These are phyloP conservation scores for Ceratocystis lukuohia DNA, from an alignment of 2,329 filamentous ascomycete genomes.

Conservation along the genomic window DNA sequence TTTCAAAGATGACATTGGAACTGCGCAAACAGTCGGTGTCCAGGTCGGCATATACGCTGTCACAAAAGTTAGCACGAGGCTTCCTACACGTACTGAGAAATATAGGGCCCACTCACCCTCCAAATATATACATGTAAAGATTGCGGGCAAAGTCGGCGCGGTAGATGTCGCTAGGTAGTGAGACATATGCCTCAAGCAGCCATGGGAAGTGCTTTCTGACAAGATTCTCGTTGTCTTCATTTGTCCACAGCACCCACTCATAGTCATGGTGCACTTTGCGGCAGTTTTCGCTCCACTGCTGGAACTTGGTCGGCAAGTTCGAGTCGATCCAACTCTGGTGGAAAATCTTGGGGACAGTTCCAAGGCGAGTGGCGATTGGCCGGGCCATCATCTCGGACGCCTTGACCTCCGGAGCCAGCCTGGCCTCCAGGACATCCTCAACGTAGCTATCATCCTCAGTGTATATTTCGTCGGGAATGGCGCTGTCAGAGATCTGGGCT, in stretches of 20 bases:
- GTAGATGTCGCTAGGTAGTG: slow-evolving; percentile 26
- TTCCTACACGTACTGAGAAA: background rate
- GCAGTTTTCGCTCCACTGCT: slow-evolving; percentile 26
- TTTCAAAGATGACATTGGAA: slow-evolving; percentile 22
- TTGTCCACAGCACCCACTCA: slow-evolving; percentile 29
- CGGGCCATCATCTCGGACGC: slow-evolving; percentile 15
- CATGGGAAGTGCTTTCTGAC: slow-evolving; percentile 26
- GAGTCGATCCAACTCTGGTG: slow-evolving; percentile 25
- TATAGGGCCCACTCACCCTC: slow-evolving; percentile 23
- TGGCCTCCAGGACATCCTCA: background rate
- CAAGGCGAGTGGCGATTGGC: slow-evolving; percentile 15
- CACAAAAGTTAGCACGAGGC: background rate
- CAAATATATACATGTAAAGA: slow-evolving; percentile 29
- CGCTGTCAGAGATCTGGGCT: background rate
- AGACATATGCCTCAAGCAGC: slow-evolving; percentile 25
- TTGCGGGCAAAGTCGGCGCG: slow-evolving; percentile 26
- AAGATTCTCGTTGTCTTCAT: slow-evolving; percentile 27
- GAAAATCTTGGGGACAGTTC: slow-evolving; percentile 29
- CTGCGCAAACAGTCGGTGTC: slow-evolving; percentile 26
- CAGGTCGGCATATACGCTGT: slow-evolving; percentile 26
- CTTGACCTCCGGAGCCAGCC: slow-evolving; percentile 9
- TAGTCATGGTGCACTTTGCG: slow-evolving; percentile 25
- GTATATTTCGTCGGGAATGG: background rate
- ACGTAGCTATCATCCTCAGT: background rate
- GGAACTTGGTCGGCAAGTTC: slow-evolving; percentile 24